Evolutionary conservation across 2,329 filamentous ascomycete species (phyloP).

Genomic region (Monosporascus sp.): DNA sequence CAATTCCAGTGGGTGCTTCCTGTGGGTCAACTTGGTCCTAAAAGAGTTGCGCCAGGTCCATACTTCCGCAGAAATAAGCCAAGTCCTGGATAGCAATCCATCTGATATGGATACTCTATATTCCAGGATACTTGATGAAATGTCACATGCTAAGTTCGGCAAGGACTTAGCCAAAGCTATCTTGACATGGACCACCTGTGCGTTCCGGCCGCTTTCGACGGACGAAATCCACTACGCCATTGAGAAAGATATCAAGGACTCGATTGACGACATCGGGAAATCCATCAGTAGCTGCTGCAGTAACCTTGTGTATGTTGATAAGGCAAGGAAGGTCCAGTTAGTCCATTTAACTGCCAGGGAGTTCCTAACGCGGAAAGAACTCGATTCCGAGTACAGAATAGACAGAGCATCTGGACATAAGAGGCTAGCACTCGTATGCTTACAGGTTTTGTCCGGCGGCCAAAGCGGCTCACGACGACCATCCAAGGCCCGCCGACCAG

Average conservation of each 20-base stretch:
- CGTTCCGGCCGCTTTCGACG: constrained; percentile 19
- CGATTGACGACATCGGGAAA: constrained; percentile 16
- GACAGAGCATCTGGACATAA: constrained; percentile 15
- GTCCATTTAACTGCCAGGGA: constrained; percentile 25
- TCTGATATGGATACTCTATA: constrained; percentile 26
- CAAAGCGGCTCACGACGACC: not conserved
- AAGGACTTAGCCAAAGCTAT: constrained; percentile 21
- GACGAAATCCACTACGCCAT: constrained; percentile 19
- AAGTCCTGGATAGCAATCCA: constrained; percentile 20
- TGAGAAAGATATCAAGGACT: constrained; percentile 23
- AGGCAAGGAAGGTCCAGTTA: constrained; percentile 17
- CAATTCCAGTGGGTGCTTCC: constrained; percentile 23
- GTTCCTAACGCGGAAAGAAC: constrained; percentile 13
- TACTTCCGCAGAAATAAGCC: constrained; percentile 15
- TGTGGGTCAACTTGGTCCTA: constrained; percentile 25
- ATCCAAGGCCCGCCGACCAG: not conserved
- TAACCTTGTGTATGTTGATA: constrained; percentile 24
- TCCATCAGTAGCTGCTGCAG: constrained; percentile 20
- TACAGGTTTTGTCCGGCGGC: constrained; percentile 12
- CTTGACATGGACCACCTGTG: constrained; percentile 21
- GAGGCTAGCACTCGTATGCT: constrained; percentile 19
- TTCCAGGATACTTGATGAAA: constrained; percentile 18
- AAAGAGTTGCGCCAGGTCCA: constrained; percentile 21
- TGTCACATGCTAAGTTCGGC: constrained; percentile 17
- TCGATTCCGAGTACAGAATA: constrained; percentile 19